These are phyloP conservation scores for Ascochyta koolunga DNA, from an alignment of 2,329 filamentous ascomycete species.

Conservation along the genomic window DNA sequence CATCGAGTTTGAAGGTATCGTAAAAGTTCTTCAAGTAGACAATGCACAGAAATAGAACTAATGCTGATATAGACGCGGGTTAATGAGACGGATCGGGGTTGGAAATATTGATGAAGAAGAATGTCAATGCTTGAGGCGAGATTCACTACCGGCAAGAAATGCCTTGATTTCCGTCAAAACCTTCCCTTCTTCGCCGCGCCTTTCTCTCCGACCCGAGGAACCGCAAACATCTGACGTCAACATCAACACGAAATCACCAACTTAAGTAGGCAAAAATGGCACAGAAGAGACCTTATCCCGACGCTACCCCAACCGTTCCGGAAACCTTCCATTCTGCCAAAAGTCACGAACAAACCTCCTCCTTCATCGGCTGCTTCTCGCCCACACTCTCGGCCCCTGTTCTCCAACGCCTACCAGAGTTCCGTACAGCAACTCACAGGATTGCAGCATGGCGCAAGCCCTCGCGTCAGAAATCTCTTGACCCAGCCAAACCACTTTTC, in stretches of 20 bases:
- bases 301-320: constrained; percentile 16
- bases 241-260: neutral
- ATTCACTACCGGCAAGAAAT: constrained; percentile 13
- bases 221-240: constrained; percentile 7
- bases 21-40: neutral
- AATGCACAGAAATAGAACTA: neutral
- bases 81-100: neutral
- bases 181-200: constrained; percentile 10
- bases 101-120: neutral
- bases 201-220: neutral
- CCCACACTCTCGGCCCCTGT: constrained; percentile 48
- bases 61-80: neutral
- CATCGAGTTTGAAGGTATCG: neutral
- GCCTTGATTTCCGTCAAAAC: constrained; percentile 19
- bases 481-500: constrained; percentile 47
- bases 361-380: constrained; percentile 59
- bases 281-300: constrained; percentile 37
- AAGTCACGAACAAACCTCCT: constrained; percentile 58
- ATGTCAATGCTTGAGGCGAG: neutral
- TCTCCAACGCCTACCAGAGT: constrained; percentile 53
- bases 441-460: constrained; percentile 59
- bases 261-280: constrained; percentile 29
- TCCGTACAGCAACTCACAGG: constrained; percentile 56
- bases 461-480: constrained; percentile 55
- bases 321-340: constrained; percentile 53